Evolutionary conservation across 345 rosid species (phyloP).

Genomic region (Salix caprea): DNA sequence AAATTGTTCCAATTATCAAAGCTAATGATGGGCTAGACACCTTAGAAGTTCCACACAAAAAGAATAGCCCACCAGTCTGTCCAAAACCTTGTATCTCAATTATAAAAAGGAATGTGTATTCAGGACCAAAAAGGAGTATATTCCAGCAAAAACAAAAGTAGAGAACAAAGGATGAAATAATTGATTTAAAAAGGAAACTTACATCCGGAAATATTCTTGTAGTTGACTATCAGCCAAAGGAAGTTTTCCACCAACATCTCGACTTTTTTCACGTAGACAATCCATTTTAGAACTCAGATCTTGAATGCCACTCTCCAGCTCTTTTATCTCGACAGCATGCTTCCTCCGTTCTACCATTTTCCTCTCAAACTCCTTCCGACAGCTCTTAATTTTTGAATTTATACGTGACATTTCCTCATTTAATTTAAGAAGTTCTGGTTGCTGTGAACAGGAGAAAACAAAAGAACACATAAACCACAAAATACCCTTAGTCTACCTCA

Average conservation of each 20-base stretch:
- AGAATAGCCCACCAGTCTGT: neutral
- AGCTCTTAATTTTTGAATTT: slow-evolving; percentile 76
- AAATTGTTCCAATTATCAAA: neutral
- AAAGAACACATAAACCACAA: slow-evolving; percentile 9
- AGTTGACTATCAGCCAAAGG: slow-evolving; percentile 75
- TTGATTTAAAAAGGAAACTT: slow-evolving; percentile 31
- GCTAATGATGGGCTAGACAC: neutral
- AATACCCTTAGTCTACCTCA: neutral
- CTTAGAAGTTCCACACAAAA: neutral
- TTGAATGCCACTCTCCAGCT: slow-evolving; percentile 58
- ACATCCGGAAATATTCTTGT: slow-evolving; percentile 81
- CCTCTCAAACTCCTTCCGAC: slow-evolving; percentile 68
- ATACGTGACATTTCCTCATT: slow-evolving; percentile 83
- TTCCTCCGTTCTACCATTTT: slow-evolving; percentile 69
- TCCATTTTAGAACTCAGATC: slow-evolving; percentile 74
- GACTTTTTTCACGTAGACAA: slow-evolving; percentile 66
- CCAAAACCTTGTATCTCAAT: neutral
- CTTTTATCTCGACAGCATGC: slow-evolving; percentile 57
- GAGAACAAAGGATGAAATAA: neutral
- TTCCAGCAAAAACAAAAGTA: neutral
- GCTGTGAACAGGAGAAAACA: slow-evolving; percentile 39
- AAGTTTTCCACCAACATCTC: slow-evolving; percentile 73
- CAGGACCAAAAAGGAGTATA: neutral
- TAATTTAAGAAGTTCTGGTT: slow-evolving; percentile 86
- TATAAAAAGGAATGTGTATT: neutral